Evolutionary conservation across 805 yeast genomes (phyloP), one percentile per base, ranked within the genome.

Genomic region (Metschnikowia orientalis): DNA sequence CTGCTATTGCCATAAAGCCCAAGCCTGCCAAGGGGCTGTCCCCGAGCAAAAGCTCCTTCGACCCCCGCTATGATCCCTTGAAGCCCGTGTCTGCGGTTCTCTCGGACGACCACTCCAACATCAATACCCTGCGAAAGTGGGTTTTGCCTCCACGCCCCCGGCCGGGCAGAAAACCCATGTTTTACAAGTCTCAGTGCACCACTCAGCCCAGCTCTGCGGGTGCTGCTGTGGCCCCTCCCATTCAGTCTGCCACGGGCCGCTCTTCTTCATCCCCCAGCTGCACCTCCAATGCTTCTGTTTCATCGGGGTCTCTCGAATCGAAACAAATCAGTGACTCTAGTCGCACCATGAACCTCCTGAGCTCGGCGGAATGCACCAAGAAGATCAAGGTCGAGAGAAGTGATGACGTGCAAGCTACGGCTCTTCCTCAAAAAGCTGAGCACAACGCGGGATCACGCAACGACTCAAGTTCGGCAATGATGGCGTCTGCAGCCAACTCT

Each of bases 131-230:
- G 32, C 81, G 81, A 50, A 79, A 77, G 50, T 86, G 92, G 89
- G 88, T 81, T 6, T 61, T 83, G 18, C 95, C 94, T 3, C 94
- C 94, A 8, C 67, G 92, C 44, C 92, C 94, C 16, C 80, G 83
- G 44, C 83, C 84, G 0, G 84, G 83, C 13, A 60, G 79, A 31
- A 75, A 75, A 44, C 79, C 78, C 3, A 51, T 11, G 16, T n/a
- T n/a, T n/a, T n/a, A n/a, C n/a, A n/a, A n/a, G n/a, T n/a, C n/a
- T n/a, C n/a, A n/a, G n/a, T n/a, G n/a, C n/a, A n/a, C n/a, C n/a
- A n/a, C n/a, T n/a, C n/a, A n/a, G n/a, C n/a, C n/a, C n/a, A n/a
- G n/a, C n/a, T n/a, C n/a, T n/a, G n/a, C n/a, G n/a, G n/a, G n/a
- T n/a, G n/a, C n/a, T n/a, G n/a, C n/a, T n/a, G n/a, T n/a, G n/a